These are phyloP conservation scores for Globisporangium barbulae DNA, from an alignment of 352 stramenopile genomes.

Conservation along the genomic window DNA sequence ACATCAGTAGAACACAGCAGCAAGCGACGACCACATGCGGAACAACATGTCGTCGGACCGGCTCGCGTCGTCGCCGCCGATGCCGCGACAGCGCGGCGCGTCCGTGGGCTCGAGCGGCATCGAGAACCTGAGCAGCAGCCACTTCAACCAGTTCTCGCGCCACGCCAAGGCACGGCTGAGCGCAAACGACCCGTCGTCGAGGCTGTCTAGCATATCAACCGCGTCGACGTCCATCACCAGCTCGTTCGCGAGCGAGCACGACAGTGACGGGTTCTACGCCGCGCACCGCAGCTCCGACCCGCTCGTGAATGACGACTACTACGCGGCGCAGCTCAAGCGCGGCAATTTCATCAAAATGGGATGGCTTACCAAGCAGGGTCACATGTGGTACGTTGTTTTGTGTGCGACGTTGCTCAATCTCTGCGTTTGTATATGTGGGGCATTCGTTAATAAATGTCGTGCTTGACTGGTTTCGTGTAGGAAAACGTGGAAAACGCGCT, in stretches of 20 bases:
- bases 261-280: slow-evolving; percentile 29
- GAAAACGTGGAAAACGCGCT: slow-evolving; percentile 86
- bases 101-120: slow-evolving; percentile 19
- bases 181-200: slow-evolving; percentile 1
- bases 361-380: slow-evolving; percentile 82
- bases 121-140: slow-evolving; percentile 11
- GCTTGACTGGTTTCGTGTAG: slow-evolving; percentile 13
- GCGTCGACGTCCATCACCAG: background rate
- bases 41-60: background rate
- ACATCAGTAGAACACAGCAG: background rate
- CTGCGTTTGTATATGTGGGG: background rate
- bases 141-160: slow-evolving; percentile 16
- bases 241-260: slow-evolving; percentile 2
- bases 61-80: slow-evolving; percentile 7
- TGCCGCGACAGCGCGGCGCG: slow-evolving; percentile 12
- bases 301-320: slow-evolving; percentile 66
- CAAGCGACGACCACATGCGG: background rate
- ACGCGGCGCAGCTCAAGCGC: slow-evolving; percentile 54
- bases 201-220: slow-evolving; percentile 1
- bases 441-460: background rate
- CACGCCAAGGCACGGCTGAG: slow-evolving; percentile 16
- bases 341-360: slow-evolving; percentile 81
- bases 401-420: background rate
- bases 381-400: slow-evolving; percentile 50
- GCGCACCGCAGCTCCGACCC: slow-evolving; percentile 57